Percentiles rank a stretch among this genome's conserved stretches.
Conservation (phyloP, 192 early-diverging fungal genomes). For the Coemansia sp. region DNA sequence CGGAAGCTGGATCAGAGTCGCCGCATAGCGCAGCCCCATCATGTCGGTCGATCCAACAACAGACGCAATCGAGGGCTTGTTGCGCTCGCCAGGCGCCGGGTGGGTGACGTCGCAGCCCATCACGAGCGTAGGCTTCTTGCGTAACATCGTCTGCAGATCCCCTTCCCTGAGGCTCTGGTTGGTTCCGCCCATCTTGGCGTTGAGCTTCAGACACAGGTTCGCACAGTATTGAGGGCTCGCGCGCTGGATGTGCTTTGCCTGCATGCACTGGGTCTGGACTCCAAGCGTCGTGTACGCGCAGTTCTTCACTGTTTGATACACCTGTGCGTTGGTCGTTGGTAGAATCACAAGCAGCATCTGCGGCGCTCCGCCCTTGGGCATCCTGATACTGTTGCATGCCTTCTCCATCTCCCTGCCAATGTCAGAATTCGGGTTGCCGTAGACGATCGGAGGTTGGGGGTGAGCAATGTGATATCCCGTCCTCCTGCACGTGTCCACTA, state of each 20-base stretch:
- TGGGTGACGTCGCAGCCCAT: conserved; percentile 94
- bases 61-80: conserved; percentile 76
- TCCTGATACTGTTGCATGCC: conserved; percentile 70
- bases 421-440: conserved; percentile 63
- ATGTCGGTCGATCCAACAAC: conserved; percentile 73
- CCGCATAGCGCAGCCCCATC: conserved; percentile 64
- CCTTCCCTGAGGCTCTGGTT: conserved; percentile 68
- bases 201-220: conserved; percentile 93
- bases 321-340: conserved; percentile 74
- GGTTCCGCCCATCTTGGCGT: conserved; percentile 91
- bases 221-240: conserved; percentile 92
- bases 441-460: conserved; percentile 48
- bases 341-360: conserved; percentile 87
- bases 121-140: conserved; percentile 78
- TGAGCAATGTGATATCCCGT: conserved; percentile 68
- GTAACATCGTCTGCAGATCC: conserved; percentile 59
- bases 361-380: conserved; percentile 62
- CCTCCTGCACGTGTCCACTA: conserved; percentile 72
- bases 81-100: conserved; percentile 67
- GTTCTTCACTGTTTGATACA: conserved; percentile 90
- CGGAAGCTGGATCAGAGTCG: conserved; percentile 67
- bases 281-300: conserved; percentile 88
- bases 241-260: conserved; percentile 72
- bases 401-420: conserved; percentile 70
- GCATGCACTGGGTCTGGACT: conserved; percentile 90